Evolutionary conservation across 2,329 filamentous ascomycete species (phyloP).

Genomic region (Boeremia exigua): DNA sequence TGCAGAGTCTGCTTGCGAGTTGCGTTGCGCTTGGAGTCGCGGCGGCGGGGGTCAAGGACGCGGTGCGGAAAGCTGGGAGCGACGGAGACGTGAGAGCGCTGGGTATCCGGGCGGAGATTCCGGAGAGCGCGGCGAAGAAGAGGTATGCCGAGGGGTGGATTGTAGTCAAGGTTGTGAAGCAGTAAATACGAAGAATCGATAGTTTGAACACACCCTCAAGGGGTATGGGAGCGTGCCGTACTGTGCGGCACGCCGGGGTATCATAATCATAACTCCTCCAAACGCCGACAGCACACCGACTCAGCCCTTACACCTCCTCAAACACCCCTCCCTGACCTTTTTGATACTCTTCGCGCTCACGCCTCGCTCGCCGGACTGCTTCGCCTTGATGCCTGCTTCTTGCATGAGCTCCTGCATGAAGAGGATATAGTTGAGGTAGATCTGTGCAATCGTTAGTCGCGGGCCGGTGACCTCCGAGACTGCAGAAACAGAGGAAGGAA

Average conservation of each 20-base stretch:
- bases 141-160: conserved; percentile 56
- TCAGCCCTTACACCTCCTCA: conserved; percentile 47
- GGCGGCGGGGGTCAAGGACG: conserved; percentile 32
- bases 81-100: conserved; percentile 3
- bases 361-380: conserved; percentile 73
- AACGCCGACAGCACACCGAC: background rate
- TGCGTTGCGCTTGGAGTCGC: conserved; percentile 44
- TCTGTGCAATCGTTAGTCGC: conserved; percentile 55
- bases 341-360: conserved; percentile 78
- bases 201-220: background rate
- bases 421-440: conserved; percentile 82
- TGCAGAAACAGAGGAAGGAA: background rate
- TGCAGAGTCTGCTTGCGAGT: conserved; percentile 37
- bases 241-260: background rate
- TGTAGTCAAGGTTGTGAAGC: conserved; percentile 50
- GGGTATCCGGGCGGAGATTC: conserved; percentile 45
- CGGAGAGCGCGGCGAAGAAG: conserved; percentile 43
- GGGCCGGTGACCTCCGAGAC: background rate
- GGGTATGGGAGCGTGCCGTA: no score
- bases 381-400: conserved; percentile 78
- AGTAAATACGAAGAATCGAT: background rate
- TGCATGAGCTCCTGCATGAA: conserved; percentile 81
- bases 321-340: conserved; percentile 71
- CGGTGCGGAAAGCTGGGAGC: conserved; percentile 6
- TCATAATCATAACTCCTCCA: background rate